Percentiles rank a stretch among this genome's conserved stretches.
Evolutionary conservation across 225 moss, liverwort and hornwort genomes (phyloP).

Genomic region (Marchantia polymorpha): DNA sequence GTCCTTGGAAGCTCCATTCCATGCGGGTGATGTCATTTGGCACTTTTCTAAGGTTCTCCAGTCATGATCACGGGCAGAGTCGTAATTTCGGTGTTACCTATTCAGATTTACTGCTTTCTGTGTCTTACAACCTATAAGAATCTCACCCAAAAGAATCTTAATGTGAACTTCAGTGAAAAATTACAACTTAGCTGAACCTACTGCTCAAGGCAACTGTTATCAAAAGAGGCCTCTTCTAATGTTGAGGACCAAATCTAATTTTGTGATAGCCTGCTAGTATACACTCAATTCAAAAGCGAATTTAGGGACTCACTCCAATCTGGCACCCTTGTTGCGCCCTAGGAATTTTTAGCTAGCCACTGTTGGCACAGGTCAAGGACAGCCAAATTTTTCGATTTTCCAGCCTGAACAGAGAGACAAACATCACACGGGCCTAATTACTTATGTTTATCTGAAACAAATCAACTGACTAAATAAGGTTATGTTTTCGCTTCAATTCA

Average conservation of each 20-base stretch:
- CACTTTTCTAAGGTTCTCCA: background rate
- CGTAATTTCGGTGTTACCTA: background rate
- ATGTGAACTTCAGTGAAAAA: background rate
- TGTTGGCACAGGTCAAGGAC: slow-evolving; percentile 23
- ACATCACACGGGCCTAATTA: background rate
- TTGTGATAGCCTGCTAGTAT: slow-evolving; percentile 19
- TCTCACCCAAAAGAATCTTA: background rate
- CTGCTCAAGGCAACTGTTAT: background rate
- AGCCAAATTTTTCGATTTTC: background rate
- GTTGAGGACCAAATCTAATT: slow-evolving; percentile 1
- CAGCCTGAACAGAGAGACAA: slow-evolving; percentile 10
- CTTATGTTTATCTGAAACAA: background rate
- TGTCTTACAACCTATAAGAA: background rate
- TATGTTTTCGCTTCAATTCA: too few species aligned
- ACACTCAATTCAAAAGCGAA: slow-evolving; percentile 18
- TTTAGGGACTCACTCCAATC: background rate
- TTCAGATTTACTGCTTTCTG: background rate
- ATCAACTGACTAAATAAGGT: background rate
- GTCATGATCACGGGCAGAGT: background rate
- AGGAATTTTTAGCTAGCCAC: slow-evolving; percentile 22
- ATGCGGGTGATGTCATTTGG: too few species aligned
- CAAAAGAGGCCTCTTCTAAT: background rate
- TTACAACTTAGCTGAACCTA: background rate
- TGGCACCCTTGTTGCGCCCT: background rate
- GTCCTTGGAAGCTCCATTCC: too few species aligned